phyloP scores from a whole-genome alignment of 2,329 filamentous ascomycete genomes.

The Tolypocladium tundrense region DNA sequence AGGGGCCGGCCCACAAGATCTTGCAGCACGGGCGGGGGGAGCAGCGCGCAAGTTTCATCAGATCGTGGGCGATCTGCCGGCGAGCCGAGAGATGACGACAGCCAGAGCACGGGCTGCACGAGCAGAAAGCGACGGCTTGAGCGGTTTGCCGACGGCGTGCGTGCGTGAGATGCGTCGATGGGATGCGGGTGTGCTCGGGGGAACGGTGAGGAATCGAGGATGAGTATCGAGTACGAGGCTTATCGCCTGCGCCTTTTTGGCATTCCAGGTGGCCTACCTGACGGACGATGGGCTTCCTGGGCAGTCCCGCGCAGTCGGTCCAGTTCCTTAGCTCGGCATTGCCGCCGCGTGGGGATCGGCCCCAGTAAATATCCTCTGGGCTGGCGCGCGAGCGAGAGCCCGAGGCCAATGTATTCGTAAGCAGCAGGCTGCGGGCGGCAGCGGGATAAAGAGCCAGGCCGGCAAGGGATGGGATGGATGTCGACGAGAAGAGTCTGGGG shows the following conservation, averaged over 20 bases:
- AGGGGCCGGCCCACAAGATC: conserved; percentile 1
- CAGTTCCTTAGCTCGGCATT: neutral
- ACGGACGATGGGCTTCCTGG: neutral
- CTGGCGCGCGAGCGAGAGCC: neutral
- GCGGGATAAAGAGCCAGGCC: no score
- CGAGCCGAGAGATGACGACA: neutral
- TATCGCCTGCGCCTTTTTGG: neutral
- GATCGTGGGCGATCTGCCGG: neutral
- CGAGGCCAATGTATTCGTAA: neutral
- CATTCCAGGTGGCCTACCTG: no score
- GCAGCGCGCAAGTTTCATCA: conserved; percentile 2
- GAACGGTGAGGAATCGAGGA: neutral
- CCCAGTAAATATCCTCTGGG: neutral
- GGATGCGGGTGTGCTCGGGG: neutral
- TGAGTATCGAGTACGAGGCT: neutral
- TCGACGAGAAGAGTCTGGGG: no score
- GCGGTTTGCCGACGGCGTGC: neutral
- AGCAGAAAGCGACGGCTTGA: neutral
- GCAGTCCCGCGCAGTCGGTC: neutral
- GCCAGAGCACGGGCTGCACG: neutral
- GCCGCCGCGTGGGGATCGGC: neutral
- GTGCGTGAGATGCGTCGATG: neutral
- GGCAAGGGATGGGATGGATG: no score
- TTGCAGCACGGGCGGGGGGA: conserved; percentile 2
- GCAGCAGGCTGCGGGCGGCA: no score